Evolutionary conservation across 768 basidiomycete species (phyloP), one percentile per base, ranked within the genome.

Genomic region (Nidularia sp.): DNA sequence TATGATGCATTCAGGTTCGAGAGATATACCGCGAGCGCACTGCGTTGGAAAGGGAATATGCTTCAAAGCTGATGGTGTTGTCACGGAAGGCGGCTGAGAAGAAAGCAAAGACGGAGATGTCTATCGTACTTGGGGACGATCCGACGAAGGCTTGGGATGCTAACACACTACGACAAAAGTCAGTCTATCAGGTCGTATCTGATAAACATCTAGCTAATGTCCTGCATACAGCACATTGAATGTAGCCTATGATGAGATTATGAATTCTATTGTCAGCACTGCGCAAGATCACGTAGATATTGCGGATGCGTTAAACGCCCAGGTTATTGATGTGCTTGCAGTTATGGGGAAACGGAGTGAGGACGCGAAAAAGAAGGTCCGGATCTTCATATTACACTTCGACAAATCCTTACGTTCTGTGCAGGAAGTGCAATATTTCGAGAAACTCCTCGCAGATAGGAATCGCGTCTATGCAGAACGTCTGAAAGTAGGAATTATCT

Each of bases 1-100:
- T 22, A 34, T 46, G 42, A 25, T 29, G 32, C 15, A 39, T 49
- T 2, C 57, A 92, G 90, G 79, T 88, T 49, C 81, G 86, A 52
- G 89, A 92, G 44, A 58, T 93, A 47, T 86, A 89, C 61, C 72
- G 73, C 42, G 86, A 85, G 48, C 79, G 85, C 44, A 82, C 72
- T 7, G 76, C 73, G 5, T 70, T 93, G 8, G 91, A 93, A 66
- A 81, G 85, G 48, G 90, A 93, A 63, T 93, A 90, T 62, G 87
- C 89, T 0, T 63, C 68, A 25, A 91, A 88, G 62, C 72, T 93
- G 7, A 84, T 86, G 60, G 66, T 72, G 12, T 66, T 93, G 33
- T 75, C 76, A 6, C 84, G 78, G 65, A 90, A 84, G 62, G 83
- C 84, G 1, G 67, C 72, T 7, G 91, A 93, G 43, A 88, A 83